Evolutionary conservation across 495 filamentous ascomycete species (phyloP), one percentile per base, ranked within the genome.

Genomic region (Amphirosellinia nigrospora): DNA sequence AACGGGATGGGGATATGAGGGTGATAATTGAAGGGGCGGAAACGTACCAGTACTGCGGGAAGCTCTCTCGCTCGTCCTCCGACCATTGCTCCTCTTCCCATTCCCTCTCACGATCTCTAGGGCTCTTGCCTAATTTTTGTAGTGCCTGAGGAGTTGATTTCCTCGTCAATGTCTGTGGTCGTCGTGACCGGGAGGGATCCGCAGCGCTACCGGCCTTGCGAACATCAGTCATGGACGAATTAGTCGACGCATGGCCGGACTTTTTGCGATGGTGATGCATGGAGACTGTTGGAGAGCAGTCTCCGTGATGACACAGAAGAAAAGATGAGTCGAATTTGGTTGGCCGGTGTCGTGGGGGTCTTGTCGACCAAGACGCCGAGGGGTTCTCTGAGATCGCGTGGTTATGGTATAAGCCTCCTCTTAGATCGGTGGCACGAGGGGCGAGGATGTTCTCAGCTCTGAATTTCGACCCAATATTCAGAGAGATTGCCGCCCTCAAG

Each of bases 241-340:
- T 84, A 71, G 79, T 80, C 68, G 82, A 81, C 73, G 64, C 75
- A 76, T 84, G 82, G 28, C 83, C 83, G 68, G 83, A 85, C 76
- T 77, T 83, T 72, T 83, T 80, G 71, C 84, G 82, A 68, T 77
- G 78, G 73, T 85, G 83, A 76, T 84, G 82, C 84, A 86, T 86
- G 73, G 70, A 43, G 56, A 64, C 48, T 65, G 52, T 72, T 21
- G 72, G 53, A 67, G 58, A 73, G 70, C 71, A 69, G 71, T 63
- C 71, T 64, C 62, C 61, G 70, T 38, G 45, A 50, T 52, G 19
- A 63, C 64, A 21, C 26, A 46, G 15, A 10, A 56, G 45, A 41
- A 21, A 16, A 38, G 53, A 61, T 5, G 19, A 15, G 7, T 38
- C 62, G 60, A 32, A 63, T 43, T 45, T 73, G 53, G 64, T 30